Evolutionary conservation across 202 grass and related monocot genomes (phyloP), one percentile per base, ranked within the genome.

Genomic region (Dendrocalamus latiflorus): DNA sequence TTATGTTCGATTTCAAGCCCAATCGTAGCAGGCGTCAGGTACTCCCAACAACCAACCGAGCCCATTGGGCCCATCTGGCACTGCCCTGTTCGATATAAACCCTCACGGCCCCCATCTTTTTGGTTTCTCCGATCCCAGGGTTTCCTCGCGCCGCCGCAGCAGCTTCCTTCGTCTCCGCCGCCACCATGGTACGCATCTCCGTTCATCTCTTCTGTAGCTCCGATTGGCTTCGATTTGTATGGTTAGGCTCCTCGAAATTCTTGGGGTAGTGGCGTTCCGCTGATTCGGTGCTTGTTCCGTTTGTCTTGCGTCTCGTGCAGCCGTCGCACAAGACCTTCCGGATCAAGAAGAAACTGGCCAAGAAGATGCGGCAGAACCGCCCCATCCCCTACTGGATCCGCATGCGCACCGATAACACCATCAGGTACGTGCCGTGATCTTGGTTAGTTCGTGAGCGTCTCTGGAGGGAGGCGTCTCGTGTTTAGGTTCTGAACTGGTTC

Each of bases 271-370:
- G 26, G 6, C n/a, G 6, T 5, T 12, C 0, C 3, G 4, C 30
- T 37, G 49, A 84, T 84, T 25, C 5, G 0, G 70, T 57, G 48
- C 4, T 21, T 12, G 2, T 22, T 28, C 36, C 36, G 21, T n/a
- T 30, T 47, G 26, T 37, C 15, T 88, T 41, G 60, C 2, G 30
- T 13, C 61, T 13, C 17, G 38, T 43, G 34, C 71, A 97, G 94
- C 94, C 94, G 84, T 97, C 94, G 45, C 94, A 94, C 94, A 97
- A 97, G 94, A 94, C 94, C 79, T n/a, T n/a, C n/a, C n/a, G n/a
- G n/a, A n/a, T n/a, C n/a, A n/a, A n/a, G n/a, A n/a, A n/a, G n/a
- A n/a, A 97, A 88, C 82, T 94, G 88, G 94, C 91, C 72, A 94
- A 97, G 94, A 97, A 94, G 91, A 86, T 89, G 94, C 85, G 91